A percentile compares a stretch with the other conserved stretches of the same genome.
Conservation (phyloP, 192 early-diverging fungal species). For the Coemansia sp. region DNA sequence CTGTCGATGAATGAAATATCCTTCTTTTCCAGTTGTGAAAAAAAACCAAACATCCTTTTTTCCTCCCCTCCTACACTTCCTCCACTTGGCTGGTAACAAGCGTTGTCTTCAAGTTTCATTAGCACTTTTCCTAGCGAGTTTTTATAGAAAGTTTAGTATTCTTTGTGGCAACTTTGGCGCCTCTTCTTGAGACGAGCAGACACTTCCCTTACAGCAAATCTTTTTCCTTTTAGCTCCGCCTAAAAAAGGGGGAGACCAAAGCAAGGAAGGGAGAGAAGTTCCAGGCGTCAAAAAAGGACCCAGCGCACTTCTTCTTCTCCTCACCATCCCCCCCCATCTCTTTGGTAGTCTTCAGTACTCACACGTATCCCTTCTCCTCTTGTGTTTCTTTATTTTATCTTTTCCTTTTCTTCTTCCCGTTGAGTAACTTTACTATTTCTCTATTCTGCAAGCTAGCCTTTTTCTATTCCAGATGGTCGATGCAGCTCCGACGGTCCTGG, state of each 20-base stretch:
- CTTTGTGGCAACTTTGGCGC: background rate
- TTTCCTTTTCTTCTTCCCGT: conserved; percentile 6
- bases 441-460: background rate
- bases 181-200: background rate
- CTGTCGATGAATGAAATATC: background rate
- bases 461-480: conserved; percentile 7
- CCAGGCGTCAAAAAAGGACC: background rate
- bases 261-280: background rate
- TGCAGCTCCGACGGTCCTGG: conserved; percentile 3
- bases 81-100: too few species aligned
- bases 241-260: background rate
- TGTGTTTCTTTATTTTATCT: conserved; percentile 3
- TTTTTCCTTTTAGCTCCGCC: background rate
- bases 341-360: background rate
- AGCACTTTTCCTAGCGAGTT: background rate
- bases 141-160: too few species aligned
- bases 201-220: background rate
- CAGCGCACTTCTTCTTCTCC: background rate
- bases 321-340: background rate
- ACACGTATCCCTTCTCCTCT: conserved; percentile 1
- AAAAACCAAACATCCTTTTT: background rate
- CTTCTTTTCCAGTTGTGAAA: background rate
- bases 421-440: conserved; percentile 5
- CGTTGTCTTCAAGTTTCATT: too few species aligned
- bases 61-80: background rate